phyloP scores from a whole-genome alignment of 1,139 yeast genomes.

The Kurtzmaniella natalensis region DNA sequence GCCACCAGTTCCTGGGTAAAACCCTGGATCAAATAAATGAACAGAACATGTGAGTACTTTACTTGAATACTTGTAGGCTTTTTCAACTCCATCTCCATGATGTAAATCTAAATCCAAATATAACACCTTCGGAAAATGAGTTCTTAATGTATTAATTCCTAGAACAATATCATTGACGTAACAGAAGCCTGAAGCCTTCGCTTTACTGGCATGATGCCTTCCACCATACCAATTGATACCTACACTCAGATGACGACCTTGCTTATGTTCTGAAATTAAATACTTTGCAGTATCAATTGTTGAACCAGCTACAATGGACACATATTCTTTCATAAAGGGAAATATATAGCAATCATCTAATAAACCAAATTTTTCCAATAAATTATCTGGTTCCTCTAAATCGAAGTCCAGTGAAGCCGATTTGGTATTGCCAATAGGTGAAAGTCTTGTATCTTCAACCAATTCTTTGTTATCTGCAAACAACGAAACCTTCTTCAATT shows the following conservation, averaged over 20 bases:
- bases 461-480: constrained; percentile 1
- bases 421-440: background rate
- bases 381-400: too few species aligned
- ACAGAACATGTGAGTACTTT: constrained; percentile 60
- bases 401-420: constrained; percentile 4
- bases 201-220: constrained; percentile 61
- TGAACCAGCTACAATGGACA: constrained; percentile 51
- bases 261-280: constrained; percentile 13
- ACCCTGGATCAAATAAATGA: constrained; percentile 63
- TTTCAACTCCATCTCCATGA: constrained; percentile 78
- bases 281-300: constrained; percentile 48
- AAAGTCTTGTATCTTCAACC: constrained; percentile 4
- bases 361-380: constrained; percentile 34
- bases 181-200: constrained; percentile 67
- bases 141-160: constrained; percentile 45
- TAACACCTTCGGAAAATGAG: constrained; percentile 43
- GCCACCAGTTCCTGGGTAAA: constrained; percentile 70
- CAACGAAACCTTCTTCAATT: constrained; percentile 4
- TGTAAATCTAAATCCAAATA: constrained; percentile 73
- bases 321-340: constrained; percentile 49
- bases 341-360: constrained; percentile 65
- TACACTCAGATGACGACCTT: constrained; percentile 19
- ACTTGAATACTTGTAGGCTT: constrained; percentile 54
- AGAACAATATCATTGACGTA: constrained; percentile 56
- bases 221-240: constrained; percentile 80